A percentile compares a stretch with the other conserved stretches of the same genome.
Evolutionary conservation across 2,329 filamentous ascomycete genomes (phyloP).

Genomic region (Canariomyces notabilis): DNA sequence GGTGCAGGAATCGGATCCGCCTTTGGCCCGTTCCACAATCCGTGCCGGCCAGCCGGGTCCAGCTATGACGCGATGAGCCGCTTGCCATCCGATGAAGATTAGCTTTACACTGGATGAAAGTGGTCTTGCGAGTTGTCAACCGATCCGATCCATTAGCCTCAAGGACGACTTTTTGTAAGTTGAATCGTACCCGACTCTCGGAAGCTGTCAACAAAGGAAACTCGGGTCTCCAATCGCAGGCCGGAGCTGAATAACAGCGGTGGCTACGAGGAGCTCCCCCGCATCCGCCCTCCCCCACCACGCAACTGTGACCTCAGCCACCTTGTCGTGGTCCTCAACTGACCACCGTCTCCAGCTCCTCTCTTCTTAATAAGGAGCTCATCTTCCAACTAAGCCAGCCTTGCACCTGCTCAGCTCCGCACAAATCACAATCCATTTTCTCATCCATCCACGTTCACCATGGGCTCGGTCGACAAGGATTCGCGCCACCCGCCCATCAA

Average conservation of each 20-base stretch:
- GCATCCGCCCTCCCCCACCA: conserved; percentile 6
- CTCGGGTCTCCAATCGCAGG: background rate
- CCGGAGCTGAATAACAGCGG: background rate
- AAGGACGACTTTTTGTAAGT: too few species aligned
- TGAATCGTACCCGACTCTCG: too few species aligned
- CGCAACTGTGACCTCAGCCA: conserved; percentile 8
- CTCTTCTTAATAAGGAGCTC: background rate
- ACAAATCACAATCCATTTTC: background rate
- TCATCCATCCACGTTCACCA: conserved; percentile 4
- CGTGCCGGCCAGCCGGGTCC: too few species aligned
- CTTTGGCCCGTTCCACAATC: too few species aligned
- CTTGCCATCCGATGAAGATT: too few species aligned
- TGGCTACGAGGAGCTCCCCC: background rate
- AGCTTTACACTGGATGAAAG: too few species aligned
- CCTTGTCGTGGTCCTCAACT: background rate
- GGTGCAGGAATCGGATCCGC: too few species aligned
- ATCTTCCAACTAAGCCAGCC: background rate
- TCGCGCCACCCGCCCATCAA: conserved; percentile 8
- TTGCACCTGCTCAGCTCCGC: background rate
- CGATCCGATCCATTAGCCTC: too few species aligned
- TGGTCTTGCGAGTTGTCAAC: too few species aligned
- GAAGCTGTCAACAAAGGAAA: background rate
- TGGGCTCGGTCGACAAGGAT: conserved; percentile 14
- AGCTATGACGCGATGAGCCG: too few species aligned
- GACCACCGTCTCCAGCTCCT: background rate